Evolutionary conservation across 176 grass and related monocot genomes (phyloP).

Genomic region (Triticum timopheevii): DNA sequence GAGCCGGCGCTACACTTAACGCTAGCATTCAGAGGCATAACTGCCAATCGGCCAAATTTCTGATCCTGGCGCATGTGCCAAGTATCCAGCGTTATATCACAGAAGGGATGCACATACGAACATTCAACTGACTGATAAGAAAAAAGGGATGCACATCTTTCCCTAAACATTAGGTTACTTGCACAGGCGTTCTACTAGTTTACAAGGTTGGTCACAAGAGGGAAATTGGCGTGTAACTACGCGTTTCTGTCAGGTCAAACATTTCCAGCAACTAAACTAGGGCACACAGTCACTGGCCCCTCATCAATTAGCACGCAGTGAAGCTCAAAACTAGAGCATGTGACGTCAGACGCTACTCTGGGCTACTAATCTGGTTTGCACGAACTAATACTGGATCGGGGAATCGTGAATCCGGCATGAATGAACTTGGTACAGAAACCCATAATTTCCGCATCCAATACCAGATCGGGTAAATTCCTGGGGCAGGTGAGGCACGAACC

Average conservation of each 20-base stretch:
- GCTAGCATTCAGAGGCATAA: too few species aligned
- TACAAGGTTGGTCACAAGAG: background rate
- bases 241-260: background rate
- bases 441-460: background rate
- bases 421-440: background rate
- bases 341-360: background rate
- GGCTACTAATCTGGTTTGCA: background rate
- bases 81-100: too few species aligned
- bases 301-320: background rate
- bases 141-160: too few species aligned
- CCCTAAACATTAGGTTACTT: too few species aligned
- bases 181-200: background rate
- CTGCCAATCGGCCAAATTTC: too few species aligned
- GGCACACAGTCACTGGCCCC: background rate
- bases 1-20: too few species aligned
- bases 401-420: background rate
- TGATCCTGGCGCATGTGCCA: too few species aligned
- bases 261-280: background rate
- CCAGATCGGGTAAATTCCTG: background rate
- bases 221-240: background rate
- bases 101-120: too few species aligned
- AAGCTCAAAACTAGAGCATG: background rate
- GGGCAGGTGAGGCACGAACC: slow-evolving; percentile 31
- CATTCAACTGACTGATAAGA: too few species aligned
- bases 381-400: background rate